phyloP scores from a whole-genome alignment of 2,329 filamentous ascomycete genomes.

The Monilinia fructigena region DNA sequence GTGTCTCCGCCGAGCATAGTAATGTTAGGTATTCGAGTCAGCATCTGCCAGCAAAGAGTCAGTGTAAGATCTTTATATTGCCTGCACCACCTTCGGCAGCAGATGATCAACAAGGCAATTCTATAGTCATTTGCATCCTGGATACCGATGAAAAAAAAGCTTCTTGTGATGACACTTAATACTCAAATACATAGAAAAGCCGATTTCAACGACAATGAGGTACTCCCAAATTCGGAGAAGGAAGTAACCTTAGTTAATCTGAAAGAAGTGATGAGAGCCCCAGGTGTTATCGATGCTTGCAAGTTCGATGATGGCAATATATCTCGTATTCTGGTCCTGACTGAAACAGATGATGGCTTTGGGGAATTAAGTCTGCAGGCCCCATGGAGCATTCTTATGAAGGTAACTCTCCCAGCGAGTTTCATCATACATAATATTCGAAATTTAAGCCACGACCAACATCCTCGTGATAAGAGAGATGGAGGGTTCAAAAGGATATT shows the following conservation, averaged over 20 bases:
- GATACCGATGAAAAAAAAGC: conserved; percentile 65
- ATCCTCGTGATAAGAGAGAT: conserved; percentile 54
- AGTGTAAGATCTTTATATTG: conserved; percentile 67
- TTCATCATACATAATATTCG: conserved; percentile 60
- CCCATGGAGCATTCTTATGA: conserved; percentile 71
- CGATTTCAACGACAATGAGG: conserved; percentile 24
- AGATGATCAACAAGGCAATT: conserved; percentile 53
- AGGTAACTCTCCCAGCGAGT: conserved; percentile 58
- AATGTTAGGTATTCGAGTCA: conserved; percentile 61
- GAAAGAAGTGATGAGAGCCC: conserved; percentile 46
- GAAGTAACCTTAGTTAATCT: conserved; percentile 37
- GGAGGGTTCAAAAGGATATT: conserved; percentile 47
- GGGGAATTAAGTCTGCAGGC: conserved; percentile 71
- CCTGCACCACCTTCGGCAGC: conserved; percentile 56
- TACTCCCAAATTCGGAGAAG: conserved; percentile 37
- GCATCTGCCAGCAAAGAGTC: conserved; percentile 51
- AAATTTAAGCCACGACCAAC: conserved; percentile 56
- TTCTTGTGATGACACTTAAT: conserved; percentile 65
- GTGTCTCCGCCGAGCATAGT: conserved; percentile 59
- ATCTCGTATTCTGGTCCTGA: conserved; percentile 68
- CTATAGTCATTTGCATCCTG: conserved; percentile 67
- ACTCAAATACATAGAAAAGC: conserved; percentile 42
- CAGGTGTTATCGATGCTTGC: conserved; percentile 71
- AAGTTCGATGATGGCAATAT: conserved; percentile 66
- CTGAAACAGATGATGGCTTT: conserved; percentile 61